Evolutionary conservation across 768 basidiomycete genomes (phyloP).

Genomic region (Trametes cinnabarina): DNA sequence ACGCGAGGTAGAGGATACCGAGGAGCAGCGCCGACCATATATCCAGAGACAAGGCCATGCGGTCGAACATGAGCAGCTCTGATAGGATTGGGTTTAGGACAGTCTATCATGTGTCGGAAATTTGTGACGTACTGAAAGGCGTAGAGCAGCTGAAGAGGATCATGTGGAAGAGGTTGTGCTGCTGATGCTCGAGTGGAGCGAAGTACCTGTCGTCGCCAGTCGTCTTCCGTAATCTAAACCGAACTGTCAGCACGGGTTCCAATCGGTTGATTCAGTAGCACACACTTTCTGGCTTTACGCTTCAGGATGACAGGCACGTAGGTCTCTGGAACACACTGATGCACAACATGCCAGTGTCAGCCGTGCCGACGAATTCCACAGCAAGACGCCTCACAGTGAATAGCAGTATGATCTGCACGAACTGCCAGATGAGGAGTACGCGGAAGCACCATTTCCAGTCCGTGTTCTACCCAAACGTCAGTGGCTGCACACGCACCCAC

Average conservation of each 20-base stretch:
- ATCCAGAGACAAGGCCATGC: constrained; percentile 75
- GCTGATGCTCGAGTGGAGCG: constrained; percentile 56
- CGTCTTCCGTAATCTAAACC: constrained; percentile 47
- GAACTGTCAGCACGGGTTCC: too few species aligned
- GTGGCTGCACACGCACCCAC: background rate
- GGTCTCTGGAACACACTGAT: constrained; percentile 69
- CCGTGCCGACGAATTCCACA: background rate
- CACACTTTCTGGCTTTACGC: constrained; percentile 54
- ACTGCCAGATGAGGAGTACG: constrained; percentile 67
- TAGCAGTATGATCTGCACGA: constrained; percentile 49
- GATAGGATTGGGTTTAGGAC: background rate
- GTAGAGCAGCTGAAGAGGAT: constrained; percentile 60
- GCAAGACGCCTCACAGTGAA: constrained; percentile 41
- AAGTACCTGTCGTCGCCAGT: constrained; percentile 55
- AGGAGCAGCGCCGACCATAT: constrained; percentile 55
- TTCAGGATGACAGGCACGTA: constrained; percentile 60
- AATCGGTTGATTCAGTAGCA: background rate
- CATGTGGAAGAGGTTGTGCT: constrained; percentile 43
- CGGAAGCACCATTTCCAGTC: constrained; percentile 81
- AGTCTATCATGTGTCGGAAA: background rate
- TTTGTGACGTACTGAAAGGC: constrained; percentile 61
- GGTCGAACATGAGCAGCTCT: constrained; percentile 65
- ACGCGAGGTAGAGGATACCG: constrained; percentile 47
- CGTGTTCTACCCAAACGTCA: constrained; percentile 39
- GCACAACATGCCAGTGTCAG: background rate